Evolutionary conservation across 2,329 filamentous ascomycete genomes (phyloP), one percentile per base, ranked within the genome.

Genomic region (Ustulina deusta): DNA sequence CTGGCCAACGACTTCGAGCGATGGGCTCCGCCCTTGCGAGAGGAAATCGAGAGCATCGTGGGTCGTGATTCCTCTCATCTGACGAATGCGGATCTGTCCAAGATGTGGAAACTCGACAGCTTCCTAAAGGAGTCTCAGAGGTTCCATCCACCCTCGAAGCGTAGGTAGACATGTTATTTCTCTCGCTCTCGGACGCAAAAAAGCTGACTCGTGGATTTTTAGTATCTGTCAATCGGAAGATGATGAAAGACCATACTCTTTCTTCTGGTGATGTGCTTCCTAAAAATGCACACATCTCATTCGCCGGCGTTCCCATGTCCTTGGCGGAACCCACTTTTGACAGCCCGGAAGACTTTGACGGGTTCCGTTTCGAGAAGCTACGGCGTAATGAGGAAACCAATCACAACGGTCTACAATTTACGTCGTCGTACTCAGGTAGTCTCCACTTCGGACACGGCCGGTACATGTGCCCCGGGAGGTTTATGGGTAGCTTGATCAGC

Each of bases 91-190:
- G 56, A 66, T n/a, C 36, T 69, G 9, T 63, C 63, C 51, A 66
- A 61, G 27, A 69, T 69, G 67, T 69, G 67, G 63, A 69, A 69
- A 27, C 63, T 69, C 15, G 67, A 69, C 36, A 69, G 67, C 27
- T 69, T 69, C 44, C 17, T 69, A 60, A 69, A 69, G 40, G 67
- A 69, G 25, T 22, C 42, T 3, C 67, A 69, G 51, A 57, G 67
- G 42, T 69, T 69, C 38, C 60, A 69, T n/a, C 63, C 67, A 2
- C 63, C 67, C 2, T 61, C 67, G 7, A 63, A 66, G 34, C 29
- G 63, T 69, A 63, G 27, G 62, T 61, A 7, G 15, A 29, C 29
- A 15, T 56, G 38, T 17, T 25, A 58, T 27, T 17, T 25, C 20
- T 55, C 52, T 3, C 17, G 11, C 22, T 13, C 51, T 17, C 34